phyloP scores from a whole-genome alignment of 2,329 filamentous ascomycete genomes.

The Gnomoniopsis smithogilvyi region DNA sequence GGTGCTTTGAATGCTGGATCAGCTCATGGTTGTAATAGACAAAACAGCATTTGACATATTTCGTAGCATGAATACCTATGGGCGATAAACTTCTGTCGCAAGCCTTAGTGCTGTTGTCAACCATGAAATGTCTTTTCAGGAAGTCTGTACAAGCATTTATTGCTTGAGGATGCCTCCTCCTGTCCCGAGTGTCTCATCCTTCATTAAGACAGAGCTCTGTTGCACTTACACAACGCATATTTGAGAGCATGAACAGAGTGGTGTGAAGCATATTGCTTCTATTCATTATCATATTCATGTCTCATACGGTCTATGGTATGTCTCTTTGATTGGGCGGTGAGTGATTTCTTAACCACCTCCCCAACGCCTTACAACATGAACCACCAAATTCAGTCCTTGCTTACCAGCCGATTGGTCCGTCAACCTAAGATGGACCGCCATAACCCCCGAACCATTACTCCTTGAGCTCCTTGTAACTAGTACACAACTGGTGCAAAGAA shows the following conservation, averaged over 20 bases:
- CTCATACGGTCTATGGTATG: constrained; percentile 7
- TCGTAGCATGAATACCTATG: too few relatives aligned
- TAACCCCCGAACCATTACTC: not conserved
- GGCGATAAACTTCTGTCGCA: too few relatives aligned
- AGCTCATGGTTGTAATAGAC: too few relatives aligned
- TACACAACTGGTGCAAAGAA: not conserved
- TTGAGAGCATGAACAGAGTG: too few relatives aligned
- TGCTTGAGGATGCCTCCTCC: too few relatives aligned
- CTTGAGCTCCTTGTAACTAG: not conserved
- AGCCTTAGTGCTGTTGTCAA: too few relatives aligned
- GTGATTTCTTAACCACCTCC: not conserved
- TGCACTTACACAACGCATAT: not conserved
- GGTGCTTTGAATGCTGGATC: too few relatives aligned
- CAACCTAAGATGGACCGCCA: not conserved
- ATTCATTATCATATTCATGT: not conserved
- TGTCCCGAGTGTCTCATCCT: too few relatives aligned
- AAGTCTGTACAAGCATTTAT: too few relatives aligned
- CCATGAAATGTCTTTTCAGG: too few relatives aligned
- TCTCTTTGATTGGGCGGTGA: not conserved
- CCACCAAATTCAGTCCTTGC: not conserved
- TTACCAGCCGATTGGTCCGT: not conserved
- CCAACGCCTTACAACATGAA: not conserved
- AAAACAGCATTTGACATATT: too few relatives aligned
- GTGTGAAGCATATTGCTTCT: not conserved
- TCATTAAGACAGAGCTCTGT: not conserved